These are phyloP conservation scores for Grammothele lineata DNA, from an alignment of 768 basidiomycete species.

Conservation along the genomic window DNA sequence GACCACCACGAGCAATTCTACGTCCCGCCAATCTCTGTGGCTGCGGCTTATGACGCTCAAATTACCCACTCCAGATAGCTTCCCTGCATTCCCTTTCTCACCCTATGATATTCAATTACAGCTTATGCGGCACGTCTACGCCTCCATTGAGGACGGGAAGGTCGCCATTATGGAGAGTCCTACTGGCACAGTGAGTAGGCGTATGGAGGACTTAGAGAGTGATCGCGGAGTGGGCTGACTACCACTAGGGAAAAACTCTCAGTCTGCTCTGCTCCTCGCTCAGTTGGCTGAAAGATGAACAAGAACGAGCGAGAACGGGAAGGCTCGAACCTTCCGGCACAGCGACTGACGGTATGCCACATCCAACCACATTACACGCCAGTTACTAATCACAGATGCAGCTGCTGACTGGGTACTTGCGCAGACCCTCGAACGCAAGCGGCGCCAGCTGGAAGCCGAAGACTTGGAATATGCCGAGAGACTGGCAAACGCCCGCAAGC, in stretches of 20 bases:
- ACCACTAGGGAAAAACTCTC: conserved; percentile 83
- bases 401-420: conserved; percentile 74
- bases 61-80: conserved; percentile 60
- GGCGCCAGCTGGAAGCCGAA: conserved; percentile 61
- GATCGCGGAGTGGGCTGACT: background rate
- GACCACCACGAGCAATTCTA: background rate
- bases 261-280: conserved; percentile 74
- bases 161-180: conserved; percentile 87
- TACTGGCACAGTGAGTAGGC: conserved; percentile 69
- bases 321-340: conserved; percentile 34
- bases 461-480: conserved; percentile 62
- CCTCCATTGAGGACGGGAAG: conserved; percentile 66
- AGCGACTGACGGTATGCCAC: no score
- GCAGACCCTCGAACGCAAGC: conserved; percentile 63
- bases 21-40: background rate
- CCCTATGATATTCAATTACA: conserved; percentile 84
- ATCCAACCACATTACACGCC: no score
- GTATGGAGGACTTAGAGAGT: background rate
- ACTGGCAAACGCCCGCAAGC: conserved; percentile 55
- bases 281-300: conserved; percentile 72
- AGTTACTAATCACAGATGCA: no score
- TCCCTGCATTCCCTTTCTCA: conserved; percentile 57
- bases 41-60: conserved; percentile 21
- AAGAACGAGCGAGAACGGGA: conserved; percentile 64
- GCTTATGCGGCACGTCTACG: conserved; percentile 86